Conservation (phyloP, 768 basidiomycete genomes). For the Termitomyces sp. region DNA sequence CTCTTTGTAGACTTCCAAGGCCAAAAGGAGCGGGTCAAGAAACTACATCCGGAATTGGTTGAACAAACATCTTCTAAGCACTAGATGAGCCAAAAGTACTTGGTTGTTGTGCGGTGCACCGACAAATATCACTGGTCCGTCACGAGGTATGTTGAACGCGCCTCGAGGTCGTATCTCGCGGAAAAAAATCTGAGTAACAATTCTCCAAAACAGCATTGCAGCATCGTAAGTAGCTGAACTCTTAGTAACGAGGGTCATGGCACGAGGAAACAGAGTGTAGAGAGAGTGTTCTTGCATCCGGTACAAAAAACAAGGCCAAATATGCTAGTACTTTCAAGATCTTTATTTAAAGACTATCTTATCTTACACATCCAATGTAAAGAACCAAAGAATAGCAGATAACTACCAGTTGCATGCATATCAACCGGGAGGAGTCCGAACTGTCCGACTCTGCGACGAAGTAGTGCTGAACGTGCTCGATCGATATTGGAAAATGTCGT, state of each 20-base stretch:
- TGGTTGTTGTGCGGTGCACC: conserved; percentile 92
- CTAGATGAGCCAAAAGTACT: conserved; percentile 30
- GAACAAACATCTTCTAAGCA: conserved; percentile 2
- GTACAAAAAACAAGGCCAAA: conserved; percentile 6
- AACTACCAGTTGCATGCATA: neutral
- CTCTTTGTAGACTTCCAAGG: conserved; percentile 82
- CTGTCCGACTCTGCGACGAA: conserved; percentile 31
- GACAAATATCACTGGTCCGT: conserved; percentile 90
- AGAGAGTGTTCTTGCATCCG: neutral
- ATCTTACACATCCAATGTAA: neutral
- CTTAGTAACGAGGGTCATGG: conserved; percentile 17
- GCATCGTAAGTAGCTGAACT: conserved; percentile 53
- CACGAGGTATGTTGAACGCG: conserved; percentile 87
- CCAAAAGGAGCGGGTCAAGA: conserved; percentile 83
- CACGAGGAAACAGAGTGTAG: neutral
- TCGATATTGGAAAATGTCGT: conserved; percentile 81
- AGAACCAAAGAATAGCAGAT: neutral
- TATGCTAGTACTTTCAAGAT: neutral
- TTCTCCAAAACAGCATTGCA: conserved; percentile 79
- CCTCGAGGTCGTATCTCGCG: conserved; percentile 91
- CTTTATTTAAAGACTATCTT: neutral
- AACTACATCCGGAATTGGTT: conserved; percentile 49
- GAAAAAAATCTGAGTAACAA: conserved; percentile 91
- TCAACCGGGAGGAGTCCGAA: conserved; percentile 23
- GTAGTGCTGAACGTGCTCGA: conserved; percentile 53